Evolutionary conservation across 108 stramenopile genomes (phyloP), one percentile per base, ranked within the genome.

Genomic region (Skeletonema tropicum): DNA sequence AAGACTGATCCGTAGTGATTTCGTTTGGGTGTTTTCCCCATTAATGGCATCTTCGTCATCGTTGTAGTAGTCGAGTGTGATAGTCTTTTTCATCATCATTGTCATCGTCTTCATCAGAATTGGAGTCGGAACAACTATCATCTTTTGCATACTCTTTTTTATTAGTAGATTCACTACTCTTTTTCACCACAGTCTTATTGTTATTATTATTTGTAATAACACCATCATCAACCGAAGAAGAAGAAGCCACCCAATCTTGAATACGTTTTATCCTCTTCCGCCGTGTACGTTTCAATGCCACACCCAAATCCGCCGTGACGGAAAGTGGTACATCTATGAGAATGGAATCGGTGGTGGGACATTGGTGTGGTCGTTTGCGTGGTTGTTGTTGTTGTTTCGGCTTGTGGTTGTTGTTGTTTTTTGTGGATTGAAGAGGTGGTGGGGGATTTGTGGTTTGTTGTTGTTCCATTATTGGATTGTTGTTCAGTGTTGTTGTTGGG

Each of bases 291-390:
- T 82, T 60, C 31, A 92, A 79, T n/a, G 94, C 91, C 36, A 92
- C 76, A 10, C 88, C 87, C 26, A 95, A 48, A 76, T 95, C 94
- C n/a, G 85, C 94, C 12, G 90, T 89, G 13, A 89, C 88, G 58
- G 83, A 55, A 10, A 95, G 66, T 12, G 94, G 94, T 59, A 92
- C 84, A 13, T 79, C 23, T 8, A 95, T 88, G 32, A 86, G 66
- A 30, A 95, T 87, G 41, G 87, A 75, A 76, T 95, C 94, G 25
- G 41, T 77, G 14, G 26, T 17, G 41, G 79, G 79, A 35, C 75
- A 76, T 38, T 65, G 63, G 21, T 52, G 36, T 7, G 33, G 32
- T 52, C 66, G 64, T 55, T 69, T 69, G 6, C 52, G 30, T 45
- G 3, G 42, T 45, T 15, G 3, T 45, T n/a, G 42, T 45, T 15